These are phyloP conservation scores for Dimargaris xerosporica DNA, from an alignment of 192 early-diverging fungal species.

Conservation along the genomic window DNA sequence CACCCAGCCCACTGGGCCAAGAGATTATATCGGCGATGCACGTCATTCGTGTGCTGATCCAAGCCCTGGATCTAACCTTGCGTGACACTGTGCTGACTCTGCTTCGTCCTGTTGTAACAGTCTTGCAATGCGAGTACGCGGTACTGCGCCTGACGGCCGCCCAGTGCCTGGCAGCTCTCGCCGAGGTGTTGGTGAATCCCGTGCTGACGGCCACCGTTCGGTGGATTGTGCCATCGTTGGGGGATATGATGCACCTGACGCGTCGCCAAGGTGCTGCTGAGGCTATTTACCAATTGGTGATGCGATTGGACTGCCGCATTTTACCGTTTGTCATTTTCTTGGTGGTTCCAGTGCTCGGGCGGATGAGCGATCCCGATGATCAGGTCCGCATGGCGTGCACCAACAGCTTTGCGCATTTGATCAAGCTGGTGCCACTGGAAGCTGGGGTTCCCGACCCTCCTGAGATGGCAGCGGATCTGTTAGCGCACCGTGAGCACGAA, in stretches of 20 bases:
- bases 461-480: slow-evolving; percentile 63
- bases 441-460: slow-evolving; percentile 87
- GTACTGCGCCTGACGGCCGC: slow-evolving; percentile 68
- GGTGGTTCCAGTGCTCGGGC: slow-evolving; percentile 86
- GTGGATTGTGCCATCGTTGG: slow-evolving; percentile 55
- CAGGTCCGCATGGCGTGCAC: slow-evolving; percentile 77
- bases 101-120: slow-evolving; percentile 45
- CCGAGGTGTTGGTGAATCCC: slow-evolving; percentile 41
- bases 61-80: slow-evolving; percentile 31
- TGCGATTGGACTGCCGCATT: slow-evolving; percentile 59
- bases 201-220: slow-evolving; percentile 75
- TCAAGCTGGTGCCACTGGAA: slow-evolving; percentile 92
- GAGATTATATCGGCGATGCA: slow-evolving; percentile 64
- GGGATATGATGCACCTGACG: slow-evolving; percentile 45
- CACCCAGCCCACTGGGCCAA: slow-evolving; percentile 29
- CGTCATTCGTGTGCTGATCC: slow-evolving; percentile 48
- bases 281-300: slow-evolving; percentile 64
- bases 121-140: slow-evolving; percentile 48
- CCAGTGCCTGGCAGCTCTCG: slow-evolving; percentile 57
- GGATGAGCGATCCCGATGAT: slow-evolving; percentile 94
- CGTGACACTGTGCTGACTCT: slow-evolving; percentile 35
- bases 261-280: slow-evolving; percentile 84
- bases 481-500: slow-evolving; percentile 73
- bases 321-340: slow-evolving; percentile 96
- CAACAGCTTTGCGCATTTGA: slow-evolving; percentile 86